Base-by-base conservation (phyloP, 2,329 filamentous ascomycete species). In the Fusarium miscanthi region DNA sequence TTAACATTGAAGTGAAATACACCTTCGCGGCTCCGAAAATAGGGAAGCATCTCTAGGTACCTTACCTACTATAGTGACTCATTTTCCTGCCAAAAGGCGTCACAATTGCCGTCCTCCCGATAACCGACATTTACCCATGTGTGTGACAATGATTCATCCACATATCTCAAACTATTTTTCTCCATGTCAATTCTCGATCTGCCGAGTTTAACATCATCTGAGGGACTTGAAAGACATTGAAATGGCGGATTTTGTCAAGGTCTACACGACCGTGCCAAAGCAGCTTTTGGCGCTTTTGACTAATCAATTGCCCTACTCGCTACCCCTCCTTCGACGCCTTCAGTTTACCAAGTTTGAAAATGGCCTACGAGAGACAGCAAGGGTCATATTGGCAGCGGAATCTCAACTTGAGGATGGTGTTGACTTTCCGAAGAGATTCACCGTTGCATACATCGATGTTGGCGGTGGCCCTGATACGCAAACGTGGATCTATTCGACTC, bases 381-480 rank as follows among this genome's bases (percentile, higher is more conserved):
- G 77, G 61, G 81, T 87, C 12, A 73, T 89, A 21, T 79, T 84
- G 48, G 80, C 79, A 17, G 80, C 79, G 2, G 70, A 73, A 5
- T 51, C 53, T 4, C 40, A 49, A 4, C 12, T 69, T 3, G 49
- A 56, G 3, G 54, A 63, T 8, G 12, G 10, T 13, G 13, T 53
- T 8, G 6, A 46, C 0, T 27, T 49, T 2, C 59, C 74, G 1
- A 35, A 48, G 11, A 59, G 25, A 17, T 90, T 92, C 76, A 85
- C 86, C 2, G 87, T 87, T 2, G 88, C 87, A 1, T 92, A 90
- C 76, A 77, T 91, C 10, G 91, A 93, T 78, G 84, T 90, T 25
- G 86, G 86, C 8, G 84, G 84, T 59, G 84, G 86, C 0, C 89
- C 88, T 0, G 90, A 92, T 77, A 93, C 91, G 1, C 87, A 92